These are phyloP conservation scores for Cyberlindnera petersonii DNA, from an alignment of 805 yeast species.

Conservation along the genomic window DNA sequence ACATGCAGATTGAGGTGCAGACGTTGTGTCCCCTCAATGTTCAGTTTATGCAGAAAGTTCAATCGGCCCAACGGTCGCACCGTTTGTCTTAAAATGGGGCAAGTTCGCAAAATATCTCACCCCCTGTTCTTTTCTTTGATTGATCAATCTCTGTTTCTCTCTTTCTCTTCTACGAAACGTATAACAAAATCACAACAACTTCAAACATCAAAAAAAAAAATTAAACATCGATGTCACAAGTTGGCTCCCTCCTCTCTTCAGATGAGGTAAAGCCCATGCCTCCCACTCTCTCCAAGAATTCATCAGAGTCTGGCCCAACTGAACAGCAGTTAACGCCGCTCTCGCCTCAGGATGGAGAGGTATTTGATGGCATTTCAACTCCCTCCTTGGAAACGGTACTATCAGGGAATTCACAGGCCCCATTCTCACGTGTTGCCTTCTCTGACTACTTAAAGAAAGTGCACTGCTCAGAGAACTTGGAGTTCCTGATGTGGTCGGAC, in stretches of 20 bases:
- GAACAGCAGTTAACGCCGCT: conserved; percentile 12
- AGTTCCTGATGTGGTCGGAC: conserved; percentile 24
- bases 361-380: conserved; percentile 6
- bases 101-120: too few species aligned
- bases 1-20: conserved; percentile 1
- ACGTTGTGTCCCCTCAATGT: background rate
- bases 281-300: conserved; percentile 1
- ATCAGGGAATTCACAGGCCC: conserved; percentile 24
- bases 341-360: conserved; percentile 18
- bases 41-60: conserved; percentile 8
- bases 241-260: conserved; percentile 2
- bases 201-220: background rate
- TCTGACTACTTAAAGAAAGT: conserved; percentile 22
- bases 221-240: conserved; percentile 1
- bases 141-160: too few species aligned
- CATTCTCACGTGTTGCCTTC: conserved; percentile 27
- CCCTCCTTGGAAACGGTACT: conserved; percentile 24
- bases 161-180: background rate
- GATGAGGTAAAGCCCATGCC: background rate
- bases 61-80: conserved; percentile 9
- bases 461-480: conserved; percentile 28
- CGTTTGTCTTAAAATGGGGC: too few species aligned
- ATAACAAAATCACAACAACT: background rate
- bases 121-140: too few species aligned
- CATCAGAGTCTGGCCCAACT: too few species aligned